These are phyloP conservation scores for Leptographium radiaticola DNA, from an alignment of 2,329 filamentous ascomycete genomes.

Conservation along the genomic window DNA sequence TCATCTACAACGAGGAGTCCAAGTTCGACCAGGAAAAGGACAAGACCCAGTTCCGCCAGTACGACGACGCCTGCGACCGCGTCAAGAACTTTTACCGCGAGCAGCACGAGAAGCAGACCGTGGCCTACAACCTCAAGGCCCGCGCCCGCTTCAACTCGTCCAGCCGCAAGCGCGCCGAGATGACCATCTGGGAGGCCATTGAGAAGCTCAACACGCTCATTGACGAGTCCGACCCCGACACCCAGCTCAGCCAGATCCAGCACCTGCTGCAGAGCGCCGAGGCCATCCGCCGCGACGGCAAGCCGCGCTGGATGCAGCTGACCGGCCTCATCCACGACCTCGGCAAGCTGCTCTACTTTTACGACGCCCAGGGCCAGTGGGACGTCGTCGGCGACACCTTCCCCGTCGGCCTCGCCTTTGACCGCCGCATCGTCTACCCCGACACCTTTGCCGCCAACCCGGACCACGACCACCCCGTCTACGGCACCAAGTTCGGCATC, in stretches of 20 bases:
- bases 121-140: constrained; percentile 72
- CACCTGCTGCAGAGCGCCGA: constrained; percentile 82
- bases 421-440: constrained; percentile 63
- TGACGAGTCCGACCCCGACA: constrained; percentile 86
- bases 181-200: constrained; percentile 86
- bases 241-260: constrained; percentile 75
- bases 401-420: constrained; percentile 64
- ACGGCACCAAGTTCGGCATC: constrained; percentile 65
- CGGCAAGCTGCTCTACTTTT: constrained; percentile 69
- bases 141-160: constrained; percentile 57
- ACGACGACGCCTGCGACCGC: constrained; percentile 68
- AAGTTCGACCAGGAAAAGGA: constrained; percentile 21
- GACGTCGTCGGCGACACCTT: constrained; percentile 85
- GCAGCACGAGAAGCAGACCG: constrained; percentile 58
- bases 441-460: constrained; percentile 67
- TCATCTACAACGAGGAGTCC: constrained; percentile 11
- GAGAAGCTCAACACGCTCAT: constrained; percentile 85
- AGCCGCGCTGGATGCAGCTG: constrained; percentile 72
- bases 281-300: constrained; percentile 74
- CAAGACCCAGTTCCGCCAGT: constrained; percentile 43
- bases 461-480: constrained; percentile 57
- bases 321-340: constrained; percentile 68
- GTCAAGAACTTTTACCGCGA: constrained; percentile 79
- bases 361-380: constrained; percentile 79
- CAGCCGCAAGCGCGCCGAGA: constrained; percentile 48